Conservation (phyloP, 306 rosid genomes). For the Dryas octopetala region DNA sequence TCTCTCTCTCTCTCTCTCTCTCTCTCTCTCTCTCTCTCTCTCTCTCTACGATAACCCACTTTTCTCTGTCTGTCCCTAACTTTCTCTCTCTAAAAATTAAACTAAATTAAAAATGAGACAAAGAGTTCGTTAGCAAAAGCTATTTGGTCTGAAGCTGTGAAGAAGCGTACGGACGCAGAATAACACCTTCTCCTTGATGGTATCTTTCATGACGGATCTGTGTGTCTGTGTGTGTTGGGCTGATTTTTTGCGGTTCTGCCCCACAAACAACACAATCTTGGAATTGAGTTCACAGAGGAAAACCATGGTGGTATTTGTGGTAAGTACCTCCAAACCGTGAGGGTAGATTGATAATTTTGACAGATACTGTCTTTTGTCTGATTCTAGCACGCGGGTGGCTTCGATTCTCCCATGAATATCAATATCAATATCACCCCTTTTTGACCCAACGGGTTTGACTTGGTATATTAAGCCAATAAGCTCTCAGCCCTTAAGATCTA, state of each 20-base stretch:
- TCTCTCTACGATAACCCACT: background rate
- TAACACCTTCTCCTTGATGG: conserved; percentile 7
- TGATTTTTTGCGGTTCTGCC: conserved; percentile 11
- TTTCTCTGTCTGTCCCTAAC: no score
- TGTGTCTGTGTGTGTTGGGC: background rate
- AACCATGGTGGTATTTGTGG: conserved; percentile 17
- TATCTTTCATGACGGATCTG: conserved; percentile 40
- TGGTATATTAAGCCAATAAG: background rate
- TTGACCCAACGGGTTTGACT: conserved; percentile 25
- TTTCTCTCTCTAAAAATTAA: conserved; percentile 2
- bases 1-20: conserved; percentile 16
- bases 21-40: conserved; percentile 9
- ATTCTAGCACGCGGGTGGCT: conserved; percentile 31
- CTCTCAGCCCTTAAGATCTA: background rate
- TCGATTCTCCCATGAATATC: conserved; percentile 17
- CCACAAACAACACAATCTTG: background rate
- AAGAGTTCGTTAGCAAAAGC: background rate
- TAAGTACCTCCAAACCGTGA: conserved; percentile 2
- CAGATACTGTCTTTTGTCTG: conserved; percentile 19
- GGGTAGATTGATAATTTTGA: background rate
- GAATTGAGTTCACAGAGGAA: conserved; percentile 13
- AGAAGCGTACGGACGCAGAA: conserved; percentile 22
- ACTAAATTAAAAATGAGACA: conserved; percentile 6
- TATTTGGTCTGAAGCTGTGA: conserved; percentile 20
- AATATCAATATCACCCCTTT: background rate